These are phyloP conservation scores for Schizochytrium sp. DNA, from an alignment of 108 stramenopile genomes.

Conservation along the genomic window DNA sequence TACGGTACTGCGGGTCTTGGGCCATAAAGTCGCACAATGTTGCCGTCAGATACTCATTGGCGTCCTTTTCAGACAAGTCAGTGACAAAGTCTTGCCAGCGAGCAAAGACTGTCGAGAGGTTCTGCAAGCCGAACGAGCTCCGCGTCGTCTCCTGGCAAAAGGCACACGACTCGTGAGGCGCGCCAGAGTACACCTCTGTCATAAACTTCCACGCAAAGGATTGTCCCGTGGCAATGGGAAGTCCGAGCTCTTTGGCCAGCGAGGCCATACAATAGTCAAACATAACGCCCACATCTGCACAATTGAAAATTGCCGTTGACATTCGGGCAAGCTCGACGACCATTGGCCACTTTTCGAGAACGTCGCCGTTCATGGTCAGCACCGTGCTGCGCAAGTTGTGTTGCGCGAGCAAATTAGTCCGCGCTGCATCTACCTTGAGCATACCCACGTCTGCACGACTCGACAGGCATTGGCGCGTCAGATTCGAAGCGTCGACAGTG, in stretches of 20 bases:
- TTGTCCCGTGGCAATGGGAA: neutral
- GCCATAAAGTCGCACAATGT: neutral
- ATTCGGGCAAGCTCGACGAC: neutral
- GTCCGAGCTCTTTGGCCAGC: neutral
- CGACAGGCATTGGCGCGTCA: conserved; percentile 1
- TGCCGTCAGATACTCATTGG: neutral
- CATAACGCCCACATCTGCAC: conserved; percentile 4
- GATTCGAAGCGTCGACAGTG: neutral
- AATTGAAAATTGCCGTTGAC: neutral
- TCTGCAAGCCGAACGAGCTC: neutral
- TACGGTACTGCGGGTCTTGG: neutral
- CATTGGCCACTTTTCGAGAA: neutral
- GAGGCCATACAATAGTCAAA: neutral
- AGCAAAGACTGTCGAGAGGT: neutral
- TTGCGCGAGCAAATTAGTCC: neutral
- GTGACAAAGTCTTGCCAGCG: neutral
- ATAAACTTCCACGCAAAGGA: conserved; percentile 15
- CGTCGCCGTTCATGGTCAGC: neutral
- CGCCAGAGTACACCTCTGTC: neutral
- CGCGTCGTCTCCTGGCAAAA: conserved; percentile 4
- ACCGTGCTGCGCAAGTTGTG: neutral
- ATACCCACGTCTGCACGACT: neutral
- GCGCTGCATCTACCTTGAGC: neutral
- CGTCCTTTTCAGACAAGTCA: too few relatives aligned
- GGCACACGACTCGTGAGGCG: neutral